Conservation (phyloP, 73 alveolate genomes). For the Paramecium primaurelia region DNA sequence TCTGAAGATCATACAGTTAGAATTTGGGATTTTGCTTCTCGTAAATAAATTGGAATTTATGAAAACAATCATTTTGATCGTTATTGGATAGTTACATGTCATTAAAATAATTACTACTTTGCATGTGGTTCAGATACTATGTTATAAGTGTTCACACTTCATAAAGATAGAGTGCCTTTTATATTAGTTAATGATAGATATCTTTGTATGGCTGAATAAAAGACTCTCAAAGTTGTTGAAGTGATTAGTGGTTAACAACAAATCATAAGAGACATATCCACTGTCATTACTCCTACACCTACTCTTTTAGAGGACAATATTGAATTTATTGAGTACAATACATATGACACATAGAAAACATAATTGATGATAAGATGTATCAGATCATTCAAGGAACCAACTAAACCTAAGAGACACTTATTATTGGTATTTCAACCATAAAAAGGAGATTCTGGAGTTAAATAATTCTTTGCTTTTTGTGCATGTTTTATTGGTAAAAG, state of each 20-base stretch:
- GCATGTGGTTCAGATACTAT: slow-evolving; percentile 94
- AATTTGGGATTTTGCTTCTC: slow-evolving; percentile 87
- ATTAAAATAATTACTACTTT: slow-evolving; percentile 77
- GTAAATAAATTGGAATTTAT: slow-evolving; percentile 67
- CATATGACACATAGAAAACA: background rate
- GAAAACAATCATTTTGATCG: slow-evolving; percentile 84
- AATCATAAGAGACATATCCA: background rate
- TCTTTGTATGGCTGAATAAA: slow-evolving; percentile 64
- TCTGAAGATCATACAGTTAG: slow-evolving; percentile 90
- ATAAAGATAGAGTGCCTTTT: slow-evolving; percentile 79
- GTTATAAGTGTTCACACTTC: slow-evolving; percentile 80
- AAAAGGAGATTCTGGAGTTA: background rate
- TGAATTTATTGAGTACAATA: slow-evolving; percentile 61
- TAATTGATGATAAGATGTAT: slow-evolving; percentile 26
- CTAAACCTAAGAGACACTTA: background rate
- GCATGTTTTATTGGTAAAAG: slow-evolving; percentile 20
- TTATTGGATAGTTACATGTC: slow-evolving; percentile 86
- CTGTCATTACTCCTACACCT: slow-evolving; percentile 28
- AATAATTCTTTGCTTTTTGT: background rate
- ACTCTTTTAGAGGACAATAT: slow-evolving; percentile 59
- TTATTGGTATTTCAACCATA: background rate
- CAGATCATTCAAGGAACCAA: background rate
- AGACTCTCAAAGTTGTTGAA: slow-evolving; percentile 20
- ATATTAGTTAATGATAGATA: slow-evolving; percentile 57
- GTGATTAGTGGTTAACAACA: background rate